A percentile compares a stretch with the other conserved stretches of the same genome.
phyloP scores from a whole-genome alignment of 768 basidiomycete genomes.

The Termitomyces sp. region DNA sequence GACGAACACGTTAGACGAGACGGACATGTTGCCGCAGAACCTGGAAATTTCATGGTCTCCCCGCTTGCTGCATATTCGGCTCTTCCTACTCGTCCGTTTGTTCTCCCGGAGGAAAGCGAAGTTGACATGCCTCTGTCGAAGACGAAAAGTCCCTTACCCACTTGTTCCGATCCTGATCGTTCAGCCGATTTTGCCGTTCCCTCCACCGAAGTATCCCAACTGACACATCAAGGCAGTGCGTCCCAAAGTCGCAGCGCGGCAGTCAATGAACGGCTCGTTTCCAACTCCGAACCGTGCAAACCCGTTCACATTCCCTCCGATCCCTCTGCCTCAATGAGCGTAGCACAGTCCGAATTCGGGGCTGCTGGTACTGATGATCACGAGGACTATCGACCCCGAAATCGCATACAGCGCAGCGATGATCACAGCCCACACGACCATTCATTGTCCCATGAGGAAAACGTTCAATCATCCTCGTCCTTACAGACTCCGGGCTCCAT shows the following conservation, averaged over 20 bases:
- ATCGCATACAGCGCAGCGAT: not conserved
- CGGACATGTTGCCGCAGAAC: constrained; percentile 26
- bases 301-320: not conserved
- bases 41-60: constrained; percentile 31
- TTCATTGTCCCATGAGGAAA: not conserved
- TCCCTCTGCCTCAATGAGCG: not conserved
- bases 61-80: constrained; percentile 32
- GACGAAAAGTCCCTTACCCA: constrained; percentile 4
- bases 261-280: not conserved
- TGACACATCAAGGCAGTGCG: constrained; percentile 2
- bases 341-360: constrained; percentile 9
- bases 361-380: constrained; percentile 5
- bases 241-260: not conserved
- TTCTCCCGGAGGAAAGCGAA: constrained; percentile 30
- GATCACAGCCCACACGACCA: not conserved
- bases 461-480: not conserved
- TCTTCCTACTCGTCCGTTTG: constrained; percentile 19
- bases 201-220: constrained; percentile 1
- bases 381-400: not conserved
- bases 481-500: not conserved
- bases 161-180: constrained; percentile 18
- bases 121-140: not conserved
- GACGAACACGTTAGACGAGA: constrained; percentile 26
- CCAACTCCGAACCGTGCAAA: not conserved
- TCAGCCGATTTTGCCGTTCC: constrained; percentile 11